Base-by-base conservation (phyloP, 805 yeast genomes). In the Cephaloascus fragrans region DNA sequence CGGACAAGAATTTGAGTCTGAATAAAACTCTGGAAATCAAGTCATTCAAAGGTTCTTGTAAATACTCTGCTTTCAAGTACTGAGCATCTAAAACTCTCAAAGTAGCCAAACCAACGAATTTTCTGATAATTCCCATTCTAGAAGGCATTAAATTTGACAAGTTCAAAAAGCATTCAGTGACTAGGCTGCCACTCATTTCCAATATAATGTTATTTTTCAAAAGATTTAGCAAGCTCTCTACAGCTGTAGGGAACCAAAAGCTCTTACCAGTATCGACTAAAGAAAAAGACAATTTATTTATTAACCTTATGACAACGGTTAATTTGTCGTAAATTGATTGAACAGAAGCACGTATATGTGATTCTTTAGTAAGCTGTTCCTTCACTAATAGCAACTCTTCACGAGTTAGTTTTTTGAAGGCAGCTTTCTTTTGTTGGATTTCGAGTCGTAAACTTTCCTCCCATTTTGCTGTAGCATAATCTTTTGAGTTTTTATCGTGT, bases 401-500 rank as follows among this genome's bases (percentile, higher is more conserved):
- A 46, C 77, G 81, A 3, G 94, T 71, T 32, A 80, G 63, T 51
- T 83, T 83, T 57, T 71, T 79, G 38, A 16, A 44, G 2, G 38
- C 47, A 35, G 51, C 50, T 44, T 72, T 69, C 54, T 78, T 78
- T 39, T 69, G 67, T 1, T 82, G 79, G 29, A 88, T 66, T 51
- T 87, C 90, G 45, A 77, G 77, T 49, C 90, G 76, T 26, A 93
- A 72, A 38, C 74, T 73, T 47, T 81, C 88, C 53, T 93, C 98
- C 97, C 97, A 90, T 55, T 85, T 78, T 42, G 74, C 62, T 2
- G 89, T 83, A 49, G 83, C 95, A 49, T 86, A 86, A 50, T 88
- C 96, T 52, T 80, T 88, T 1, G 85, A 64, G 53, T 85, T 85
- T 54, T 83, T 85, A 52, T 76, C 75, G 12, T 77, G 75, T 3